These are phyloP conservation scores for Flaveria ramosissima DNA, from an alignment of 129 eudicot genomes.

Conservation along the genomic window DNA sequence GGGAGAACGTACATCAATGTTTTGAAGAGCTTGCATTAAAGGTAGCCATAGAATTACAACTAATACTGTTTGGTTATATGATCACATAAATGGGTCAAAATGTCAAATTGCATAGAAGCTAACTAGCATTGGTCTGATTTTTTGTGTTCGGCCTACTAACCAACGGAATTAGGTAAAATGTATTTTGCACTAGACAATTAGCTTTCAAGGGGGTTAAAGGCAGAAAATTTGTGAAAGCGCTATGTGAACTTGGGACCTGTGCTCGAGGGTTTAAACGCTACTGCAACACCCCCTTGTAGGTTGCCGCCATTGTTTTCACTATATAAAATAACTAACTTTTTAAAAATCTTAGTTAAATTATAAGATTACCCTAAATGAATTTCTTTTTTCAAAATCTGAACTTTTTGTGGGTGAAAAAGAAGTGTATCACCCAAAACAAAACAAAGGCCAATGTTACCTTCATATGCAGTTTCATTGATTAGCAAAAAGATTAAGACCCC, in stretches of 20 bases:
- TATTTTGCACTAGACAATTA: too few species aligned
- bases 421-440: too few species aligned
- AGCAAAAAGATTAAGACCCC: too few species aligned
- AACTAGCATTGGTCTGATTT: neutral
- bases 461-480: too few species aligned
- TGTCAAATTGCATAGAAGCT: neutral
- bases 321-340: neutral
- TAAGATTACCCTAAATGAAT: neutral
- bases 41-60: slow-evolving; percentile 40
- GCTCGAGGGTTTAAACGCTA: too few species aligned
- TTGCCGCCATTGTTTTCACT: neutral
- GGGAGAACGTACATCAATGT: slow-evolving; percentile 79
- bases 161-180: too few species aligned
- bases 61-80: neutral
- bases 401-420: too few species aligned
- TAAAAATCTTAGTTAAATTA: neutral
- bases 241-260: too few species aligned
- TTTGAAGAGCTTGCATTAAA: slow-evolving; percentile 88
- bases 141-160: neutral
- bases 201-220: too few species aligned
- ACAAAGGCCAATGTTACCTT: too few species aligned
- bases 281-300: too few species aligned
- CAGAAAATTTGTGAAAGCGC: too few species aligned
- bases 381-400: neutral
- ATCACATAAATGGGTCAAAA: slow-evolving; percentile 3